These are phyloP conservation scores for Carex sylvatica DNA, from an alignment of 202 grass and related monocot genomes.

Conservation along the genomic window DNA sequence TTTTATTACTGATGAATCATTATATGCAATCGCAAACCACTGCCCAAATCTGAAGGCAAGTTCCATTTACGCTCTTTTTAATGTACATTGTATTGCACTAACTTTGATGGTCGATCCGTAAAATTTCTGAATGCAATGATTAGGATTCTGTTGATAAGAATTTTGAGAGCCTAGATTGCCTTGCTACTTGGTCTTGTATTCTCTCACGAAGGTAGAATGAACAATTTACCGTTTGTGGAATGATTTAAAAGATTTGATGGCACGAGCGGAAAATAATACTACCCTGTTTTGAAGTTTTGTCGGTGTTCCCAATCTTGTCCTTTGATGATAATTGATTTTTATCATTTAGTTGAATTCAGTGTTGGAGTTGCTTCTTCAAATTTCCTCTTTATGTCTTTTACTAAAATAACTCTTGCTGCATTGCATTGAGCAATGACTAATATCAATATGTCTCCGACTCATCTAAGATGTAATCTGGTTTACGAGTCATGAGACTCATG, in stretches of 20 bases:
- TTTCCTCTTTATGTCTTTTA: not conserved
- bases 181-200: not conserved
- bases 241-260: not conserved
- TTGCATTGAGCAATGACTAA: not conserved
- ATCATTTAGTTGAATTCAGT: not conserved
- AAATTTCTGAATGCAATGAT: not conserved
- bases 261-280: not conserved
- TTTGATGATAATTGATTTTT: not conserved
- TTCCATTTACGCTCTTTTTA: not conserved
- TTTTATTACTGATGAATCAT: conserved; percentile 89
- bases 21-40: conserved; percentile 67
- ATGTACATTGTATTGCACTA: not conserved
- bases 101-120: not conserved
- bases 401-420: not conserved
- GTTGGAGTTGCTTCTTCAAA: not conserved
- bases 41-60: conserved; percentile 64
- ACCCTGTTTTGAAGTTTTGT: not conserved
- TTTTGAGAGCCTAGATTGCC: not conserved
- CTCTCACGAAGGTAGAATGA: not conserved
- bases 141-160: not conserved
- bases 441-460: not conserved
- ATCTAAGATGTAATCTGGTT: not conserved
- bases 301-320: not conserved
- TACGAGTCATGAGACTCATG: not conserved
- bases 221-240: not conserved